Conservation (phyloP, 371 early-diverging fungal species). For the Rhizopus sp. region DNA sequence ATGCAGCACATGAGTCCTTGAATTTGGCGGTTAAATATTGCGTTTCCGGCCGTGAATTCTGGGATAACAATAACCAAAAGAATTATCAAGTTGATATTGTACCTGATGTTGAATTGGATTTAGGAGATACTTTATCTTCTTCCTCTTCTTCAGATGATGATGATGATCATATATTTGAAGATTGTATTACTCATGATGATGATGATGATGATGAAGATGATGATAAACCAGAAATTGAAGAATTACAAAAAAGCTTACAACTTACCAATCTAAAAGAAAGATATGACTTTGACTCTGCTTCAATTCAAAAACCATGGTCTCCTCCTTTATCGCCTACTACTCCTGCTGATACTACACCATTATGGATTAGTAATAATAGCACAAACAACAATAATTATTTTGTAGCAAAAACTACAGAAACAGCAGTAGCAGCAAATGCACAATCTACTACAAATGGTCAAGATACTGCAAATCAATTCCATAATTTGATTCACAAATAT, state of each 20-base stretch:
- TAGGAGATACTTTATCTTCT: neutral
- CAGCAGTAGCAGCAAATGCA: conserved; percentile 1
- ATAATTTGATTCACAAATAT: conserved; percentile 47
- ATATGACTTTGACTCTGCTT: conserved; percentile 5
- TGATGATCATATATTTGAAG: conserved; percentile 13
- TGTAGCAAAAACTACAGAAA: too few relatives aligned
- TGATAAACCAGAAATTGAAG: too few relatives aligned
- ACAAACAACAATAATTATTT: neutral
- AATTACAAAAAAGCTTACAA: neutral
- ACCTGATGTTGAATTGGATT: conserved; percentile 7
- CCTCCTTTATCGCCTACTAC: conserved; percentile 25
- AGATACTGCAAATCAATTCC: conserved; percentile 15
- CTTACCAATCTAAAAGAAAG: conserved; percentile 4
- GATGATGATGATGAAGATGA: conserved; percentile 3
- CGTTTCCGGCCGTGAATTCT: conserved; percentile 66
- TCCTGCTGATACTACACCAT: conserved; percentile 12
- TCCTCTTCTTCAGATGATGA: conserved; percentile 18
- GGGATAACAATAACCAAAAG: conserved; percentile 81
- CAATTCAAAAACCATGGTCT: conserved; percentile 11
- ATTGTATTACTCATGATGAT: conserved; percentile 3
- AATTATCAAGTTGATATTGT: conserved; percentile 52
- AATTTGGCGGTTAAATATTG: conserved; percentile 40
- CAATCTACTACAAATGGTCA: neutral
- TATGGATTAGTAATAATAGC: conserved; percentile 5
- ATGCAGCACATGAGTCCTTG: conserved; percentile 11